Conservation (phyloP, 2,329 filamentous ascomycete species). For the Ambrosiella xylebori region DNA sequence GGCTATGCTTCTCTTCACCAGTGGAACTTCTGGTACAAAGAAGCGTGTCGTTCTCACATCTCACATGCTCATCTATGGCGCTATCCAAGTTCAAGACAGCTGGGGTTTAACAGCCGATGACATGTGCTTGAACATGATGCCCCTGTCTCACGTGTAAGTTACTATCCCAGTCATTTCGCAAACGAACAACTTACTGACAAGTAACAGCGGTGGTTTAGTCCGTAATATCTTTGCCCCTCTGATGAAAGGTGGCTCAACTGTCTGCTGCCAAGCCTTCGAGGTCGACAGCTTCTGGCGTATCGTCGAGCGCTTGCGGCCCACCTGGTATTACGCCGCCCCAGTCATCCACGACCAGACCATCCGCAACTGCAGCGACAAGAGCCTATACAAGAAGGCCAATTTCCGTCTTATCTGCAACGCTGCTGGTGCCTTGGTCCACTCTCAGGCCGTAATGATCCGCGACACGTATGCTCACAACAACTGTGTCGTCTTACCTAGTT, state of each 20-base stretch:
- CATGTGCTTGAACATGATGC: slow-evolving; percentile 42
- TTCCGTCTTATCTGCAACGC: slow-evolving; percentile 39
- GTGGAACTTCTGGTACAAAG: slow-evolving; percentile 40
- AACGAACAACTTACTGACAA: neutral
- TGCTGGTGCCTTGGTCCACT: slow-evolving; percentile 34
- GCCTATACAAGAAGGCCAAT: slow-evolving; percentile 24
- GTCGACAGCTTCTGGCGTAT: slow-evolving; percentile 39
- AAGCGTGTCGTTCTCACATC: slow-evolving; percentile 37
- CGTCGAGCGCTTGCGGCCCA: slow-evolving; percentile 28
- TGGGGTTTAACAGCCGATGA: slow-evolving; percentile 32
- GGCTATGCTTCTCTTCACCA: slow-evolving; percentile 37
- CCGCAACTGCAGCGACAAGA: slow-evolving; percentile 23
- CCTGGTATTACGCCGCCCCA: slow-evolving; percentile 42
- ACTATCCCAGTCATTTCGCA: neutral
- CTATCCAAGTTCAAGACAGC: slow-evolving; percentile 34
- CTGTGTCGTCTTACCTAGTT: slow-evolving; percentile 35
- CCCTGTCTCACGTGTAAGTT: slow-evolving; percentile 36
- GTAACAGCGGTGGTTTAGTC: slow-evolving; percentile 30
- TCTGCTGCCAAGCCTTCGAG: slow-evolving; percentile 37
- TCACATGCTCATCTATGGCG: slow-evolving; percentile 32
- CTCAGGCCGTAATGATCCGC: slow-evolving; percentile 29
- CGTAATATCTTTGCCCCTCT: slow-evolving; percentile 38
- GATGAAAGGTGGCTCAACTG: slow-evolving; percentile 34
- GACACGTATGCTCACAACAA: slow-evolving; percentile 26
- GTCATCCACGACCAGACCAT: slow-evolving; percentile 39